phyloP scores from a whole-genome alignment of 805 yeast genomes.

The Ogataea salicorniae region DNA sequence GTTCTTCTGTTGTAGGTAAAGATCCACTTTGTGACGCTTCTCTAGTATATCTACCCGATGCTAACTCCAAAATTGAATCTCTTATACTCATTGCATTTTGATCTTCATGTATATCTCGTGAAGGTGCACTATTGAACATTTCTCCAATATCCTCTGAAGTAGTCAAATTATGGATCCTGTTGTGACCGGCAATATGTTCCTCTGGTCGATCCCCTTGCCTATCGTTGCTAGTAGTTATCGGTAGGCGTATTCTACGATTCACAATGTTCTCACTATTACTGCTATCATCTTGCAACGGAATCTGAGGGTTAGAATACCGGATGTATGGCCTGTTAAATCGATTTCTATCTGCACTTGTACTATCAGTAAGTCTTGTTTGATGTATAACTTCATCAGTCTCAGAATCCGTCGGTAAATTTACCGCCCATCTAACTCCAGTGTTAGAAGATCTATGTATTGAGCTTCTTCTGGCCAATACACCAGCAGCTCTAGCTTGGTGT shows the following conservation, averaged over 20 bases:
- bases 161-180: not conserved
- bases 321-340: conserved; percentile 13
- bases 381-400: not conserved
- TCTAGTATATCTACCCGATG: too few species aligned
- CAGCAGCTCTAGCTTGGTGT: conserved; percentile 2
- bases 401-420: conserved; percentile 2
- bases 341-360: not conserved
- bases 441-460: conserved; percentile 3
- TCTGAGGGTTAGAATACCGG: conserved; percentile 10
- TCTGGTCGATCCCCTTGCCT: not conserved
- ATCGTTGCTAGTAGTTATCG: not conserved
- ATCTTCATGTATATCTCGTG: too few species aligned
- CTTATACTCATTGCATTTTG: too few species aligned
- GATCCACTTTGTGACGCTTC: too few species aligned
- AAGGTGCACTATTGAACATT: too few species aligned
- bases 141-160: not conserved
- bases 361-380: not conserved
- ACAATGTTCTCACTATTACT: not conserved
- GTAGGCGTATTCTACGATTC: not conserved
- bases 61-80: too few species aligned
- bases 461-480: conserved; percentile 5
- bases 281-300: conserved; percentile 4
- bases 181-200: not conserved
- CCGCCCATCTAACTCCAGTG: conserved; percentile 3
- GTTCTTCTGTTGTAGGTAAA: too few species aligned